Conservation (phyloP, 495 filamentous ascomycete species). For the Penicillium steckii region DNA sequence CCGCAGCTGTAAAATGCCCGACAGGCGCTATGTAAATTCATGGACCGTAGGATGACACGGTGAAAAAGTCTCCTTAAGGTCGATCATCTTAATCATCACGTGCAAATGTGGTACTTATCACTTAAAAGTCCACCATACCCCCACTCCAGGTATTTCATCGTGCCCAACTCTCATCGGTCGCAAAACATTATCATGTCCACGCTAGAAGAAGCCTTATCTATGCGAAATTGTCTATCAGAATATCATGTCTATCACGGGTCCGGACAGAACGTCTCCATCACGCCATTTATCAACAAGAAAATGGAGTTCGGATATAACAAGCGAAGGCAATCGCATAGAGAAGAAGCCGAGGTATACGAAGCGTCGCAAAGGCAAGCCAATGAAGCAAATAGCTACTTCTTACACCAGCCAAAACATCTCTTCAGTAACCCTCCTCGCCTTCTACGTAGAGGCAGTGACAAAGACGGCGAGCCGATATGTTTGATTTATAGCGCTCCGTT, state of each 20-base stretch:
- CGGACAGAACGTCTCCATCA: slow-evolving; percentile 7
- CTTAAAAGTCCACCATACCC: no score
- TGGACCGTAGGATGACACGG: no score
- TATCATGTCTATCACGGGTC: slow-evolving; percentile 18
- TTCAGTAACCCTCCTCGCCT: slow-evolving; percentile 15
- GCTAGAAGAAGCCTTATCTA: background rate
- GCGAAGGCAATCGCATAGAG: background rate
- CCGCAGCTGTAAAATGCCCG: no score
- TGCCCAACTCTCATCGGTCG: background rate
- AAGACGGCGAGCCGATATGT: slow-evolving; percentile 8
- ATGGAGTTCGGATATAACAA: slow-evolving; percentile 11
- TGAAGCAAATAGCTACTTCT: slow-evolving; percentile 14
- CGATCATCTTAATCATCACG: no score
- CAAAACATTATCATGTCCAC: slow-evolving; percentile 7
- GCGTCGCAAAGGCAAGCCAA: background rate
- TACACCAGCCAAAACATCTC: slow-evolving; percentile 8
- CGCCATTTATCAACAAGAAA: slow-evolving; percentile 3
- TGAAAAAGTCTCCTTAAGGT: no score
- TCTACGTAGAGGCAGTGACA: slow-evolving; percentile 9
- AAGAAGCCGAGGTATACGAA: background rate
- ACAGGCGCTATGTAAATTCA: no score
- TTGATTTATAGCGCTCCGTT: slow-evolving; percentile 5
- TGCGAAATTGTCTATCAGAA: slow-evolving; percentile 5
- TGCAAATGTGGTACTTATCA: no score
- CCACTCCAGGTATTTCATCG: no score